These are phyloP conservation scores for Chaetomium sp. DNA, from an alignment of 2,329 filamentous ascomycete genomes.

Conservation along the genomic window DNA sequence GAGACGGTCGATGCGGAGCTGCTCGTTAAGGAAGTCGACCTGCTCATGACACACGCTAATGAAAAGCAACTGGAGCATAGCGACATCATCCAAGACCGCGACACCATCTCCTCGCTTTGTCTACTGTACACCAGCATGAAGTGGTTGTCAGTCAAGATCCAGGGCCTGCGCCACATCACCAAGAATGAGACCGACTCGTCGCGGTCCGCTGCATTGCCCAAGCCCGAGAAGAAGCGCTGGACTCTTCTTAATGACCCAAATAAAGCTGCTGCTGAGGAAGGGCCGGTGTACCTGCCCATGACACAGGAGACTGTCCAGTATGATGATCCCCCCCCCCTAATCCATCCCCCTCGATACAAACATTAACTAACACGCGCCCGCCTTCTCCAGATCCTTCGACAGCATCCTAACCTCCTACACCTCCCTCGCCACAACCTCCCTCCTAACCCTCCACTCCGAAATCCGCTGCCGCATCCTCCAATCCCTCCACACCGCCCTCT, in stretches of 20 bases:
- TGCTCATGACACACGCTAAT: constrained; percentile 51
- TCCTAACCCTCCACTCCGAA: constrained; percentile 84
- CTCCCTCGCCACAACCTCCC: constrained; percentile 68
- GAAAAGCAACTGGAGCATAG: constrained; percentile 61
- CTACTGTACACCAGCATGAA: constrained; percentile 96
- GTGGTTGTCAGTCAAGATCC: constrained; percentile 83
- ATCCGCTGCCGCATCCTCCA: constrained; percentile 79
- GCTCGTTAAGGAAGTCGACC: constrained; percentile 55
- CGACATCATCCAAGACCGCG: constrained; percentile 84
- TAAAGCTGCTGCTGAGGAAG: constrained; percentile 53
- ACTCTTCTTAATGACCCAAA: constrained; percentile 65
- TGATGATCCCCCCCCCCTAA: constrained; percentile 29
- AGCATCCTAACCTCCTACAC: constrained; percentile 77
- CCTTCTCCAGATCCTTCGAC: constrained; percentile 64
- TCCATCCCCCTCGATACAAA: neutral
- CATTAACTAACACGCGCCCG: neutral
- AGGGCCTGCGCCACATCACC: constrained; percentile 76
- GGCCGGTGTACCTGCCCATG: constrained; percentile 76
- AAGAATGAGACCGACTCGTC: constrained; percentile 62
- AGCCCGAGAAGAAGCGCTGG: constrained; percentile 68
- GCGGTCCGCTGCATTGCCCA: constrained; percentile 41
- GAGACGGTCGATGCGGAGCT: constrained; percentile 48
- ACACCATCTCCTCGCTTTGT: constrained; percentile 77
- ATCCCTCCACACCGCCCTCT: constrained; percentile 61
- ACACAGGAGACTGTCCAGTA: constrained; percentile 77